Percentiles rank a stretch among this genome's conserved stretches.
Conservation (phyloP, 352 stramenopile genomes). For the Globisporangium acanthophoron region DNA sequence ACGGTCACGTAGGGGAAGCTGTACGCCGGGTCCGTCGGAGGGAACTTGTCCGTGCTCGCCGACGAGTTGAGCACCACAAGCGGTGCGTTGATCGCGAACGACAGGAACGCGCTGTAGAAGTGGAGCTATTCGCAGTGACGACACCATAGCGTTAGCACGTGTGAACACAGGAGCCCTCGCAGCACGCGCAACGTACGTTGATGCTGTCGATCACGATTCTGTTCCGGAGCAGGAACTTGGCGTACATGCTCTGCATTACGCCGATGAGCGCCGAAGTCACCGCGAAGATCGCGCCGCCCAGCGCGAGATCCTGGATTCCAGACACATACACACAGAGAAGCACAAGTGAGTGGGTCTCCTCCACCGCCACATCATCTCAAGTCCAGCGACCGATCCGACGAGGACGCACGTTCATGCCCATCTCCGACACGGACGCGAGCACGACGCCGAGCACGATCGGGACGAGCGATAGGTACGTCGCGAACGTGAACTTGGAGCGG, state of each 20-base stretch:
- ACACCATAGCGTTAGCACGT: background rate
- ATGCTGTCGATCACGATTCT: constrained; percentile 72
- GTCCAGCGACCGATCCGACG: background rate
- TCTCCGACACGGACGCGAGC: constrained; percentile 81
- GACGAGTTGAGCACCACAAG: constrained; percentile 59
- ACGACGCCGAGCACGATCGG: constrained; percentile 81
- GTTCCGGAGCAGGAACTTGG: constrained; percentile 78
- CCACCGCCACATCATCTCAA: background rate
- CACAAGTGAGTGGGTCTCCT: background rate
- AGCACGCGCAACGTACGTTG: constrained; percentile 44
- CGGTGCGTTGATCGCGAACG: constrained; percentile 79
- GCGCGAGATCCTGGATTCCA: constrained; percentile 47
- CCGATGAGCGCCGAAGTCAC: constrained; percentile 68
- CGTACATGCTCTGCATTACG: constrained; percentile 87
- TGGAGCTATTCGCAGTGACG: constrained; percentile 43
- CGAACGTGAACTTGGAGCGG: constrained; percentile 58
- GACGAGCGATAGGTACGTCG: constrained; percentile 74
- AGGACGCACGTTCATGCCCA: constrained; percentile 63
- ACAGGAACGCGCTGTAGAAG: constrained; percentile 83
- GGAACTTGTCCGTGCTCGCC: constrained; percentile 44
- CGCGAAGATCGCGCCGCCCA: constrained; percentile 64
- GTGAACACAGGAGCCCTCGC: background rate
- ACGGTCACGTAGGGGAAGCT: constrained; percentile 74
- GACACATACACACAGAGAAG: background rate
- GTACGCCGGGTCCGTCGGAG: constrained; percentile 15